Conservation (phyloP, 2,329 filamentous ascomycete species). For the Chrysoporthe puriensis region DNA sequence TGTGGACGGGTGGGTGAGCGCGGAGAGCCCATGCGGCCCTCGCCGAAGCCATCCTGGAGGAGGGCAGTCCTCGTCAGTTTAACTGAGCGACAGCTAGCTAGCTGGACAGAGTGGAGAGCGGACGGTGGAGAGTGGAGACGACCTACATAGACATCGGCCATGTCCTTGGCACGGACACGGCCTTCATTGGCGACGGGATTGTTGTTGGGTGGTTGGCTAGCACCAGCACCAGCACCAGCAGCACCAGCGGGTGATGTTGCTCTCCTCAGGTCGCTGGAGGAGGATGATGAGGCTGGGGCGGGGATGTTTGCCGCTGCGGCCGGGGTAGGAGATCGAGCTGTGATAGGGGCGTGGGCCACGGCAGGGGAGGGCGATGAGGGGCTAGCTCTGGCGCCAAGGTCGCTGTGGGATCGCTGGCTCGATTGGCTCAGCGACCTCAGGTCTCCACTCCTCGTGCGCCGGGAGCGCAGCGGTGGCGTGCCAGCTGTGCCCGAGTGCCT, state of each 20-base stretch:
- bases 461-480: conserved; percentile 73
- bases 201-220: conserved; percentile 36
- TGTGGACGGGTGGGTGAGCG: conserved; percentile 91
- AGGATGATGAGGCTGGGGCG: conserved; percentile 27
- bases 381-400: conserved; percentile 35
- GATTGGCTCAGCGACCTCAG: conserved; percentile 69
- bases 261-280: conserved; percentile 25
- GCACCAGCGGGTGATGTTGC: conserved; percentile 26
- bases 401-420: conserved; percentile 36
- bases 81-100: conserved; percentile 9
- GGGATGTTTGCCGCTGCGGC: conserved; percentile 29
- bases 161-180: conserved; percentile 80
- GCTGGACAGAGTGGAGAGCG: background rate
- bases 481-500: conserved; percentile 43
- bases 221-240: conserved; percentile 1
- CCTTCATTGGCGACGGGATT: conserved; percentile 85
- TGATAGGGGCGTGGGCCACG: conserved; percentile 14
- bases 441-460: conserved; percentile 71
- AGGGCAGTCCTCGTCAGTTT: conserved; percentile 28
- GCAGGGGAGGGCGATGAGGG: conserved; percentile 15
- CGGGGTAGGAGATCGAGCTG: conserved; percentile 19
- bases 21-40: conserved; percentile 83
- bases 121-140: conserved; percentile 30
- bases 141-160: conserved; percentile 95
- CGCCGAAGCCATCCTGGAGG: conserved; percentile 85